A percentile compares a stretch with the other conserved stretches of the same genome.
These are phyloP conservation scores for Quambalaria eucalypti DNA, from an alignment of 1,284 basidiomycete genomes.

Conservation along the genomic window DNA sequence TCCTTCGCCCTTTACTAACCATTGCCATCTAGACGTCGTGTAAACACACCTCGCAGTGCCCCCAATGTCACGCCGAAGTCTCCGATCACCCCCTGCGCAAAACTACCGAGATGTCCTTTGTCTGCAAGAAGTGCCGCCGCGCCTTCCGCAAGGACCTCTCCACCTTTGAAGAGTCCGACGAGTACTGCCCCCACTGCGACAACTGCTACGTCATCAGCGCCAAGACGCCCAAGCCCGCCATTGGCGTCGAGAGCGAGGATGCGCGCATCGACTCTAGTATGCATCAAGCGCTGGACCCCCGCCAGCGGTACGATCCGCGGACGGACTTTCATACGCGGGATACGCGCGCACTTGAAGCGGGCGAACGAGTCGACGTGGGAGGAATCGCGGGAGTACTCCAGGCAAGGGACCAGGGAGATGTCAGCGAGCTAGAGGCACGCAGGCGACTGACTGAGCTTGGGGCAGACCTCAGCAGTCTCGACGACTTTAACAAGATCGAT, in stretches of 20 bases:
- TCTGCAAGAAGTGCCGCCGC: conserved; percentile 97
- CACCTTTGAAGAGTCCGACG: conserved; percentile 85
- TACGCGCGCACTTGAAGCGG: conserved; percentile 17
- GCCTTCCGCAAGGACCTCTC: conserved; percentile 91
- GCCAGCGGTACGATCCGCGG: conserved; percentile 53
- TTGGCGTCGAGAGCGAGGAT: conserved; percentile 72
- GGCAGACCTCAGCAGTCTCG: background rate
- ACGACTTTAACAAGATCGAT: conserved; percentile 3
- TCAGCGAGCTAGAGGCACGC: background rate
- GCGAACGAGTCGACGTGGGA: conserved; percentile 36
- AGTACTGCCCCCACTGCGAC: conserved; percentile 95
- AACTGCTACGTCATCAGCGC: conserved; percentile 94
- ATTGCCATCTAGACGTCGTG: background rate
- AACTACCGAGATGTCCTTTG: conserved; percentile 81
- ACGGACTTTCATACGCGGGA: conserved; percentile 52
- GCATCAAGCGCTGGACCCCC: conserved; percentile 56
- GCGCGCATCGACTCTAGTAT: conserved; percentile 7
- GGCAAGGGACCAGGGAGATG: conserved; percentile 16
- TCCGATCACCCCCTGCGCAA: conserved; percentile 65
- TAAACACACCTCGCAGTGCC: conserved; percentile 54
- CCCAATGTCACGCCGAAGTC: conserved; percentile 79
- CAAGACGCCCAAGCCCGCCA: conserved; percentile 74
- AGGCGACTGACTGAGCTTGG: background rate
- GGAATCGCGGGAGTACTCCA: conserved; percentile 30
- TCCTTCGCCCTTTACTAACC: background rate